Conservation (phyloP, 2,329 filamentous ascomycete genomes). For the Aspergillus sp. region DNA sequence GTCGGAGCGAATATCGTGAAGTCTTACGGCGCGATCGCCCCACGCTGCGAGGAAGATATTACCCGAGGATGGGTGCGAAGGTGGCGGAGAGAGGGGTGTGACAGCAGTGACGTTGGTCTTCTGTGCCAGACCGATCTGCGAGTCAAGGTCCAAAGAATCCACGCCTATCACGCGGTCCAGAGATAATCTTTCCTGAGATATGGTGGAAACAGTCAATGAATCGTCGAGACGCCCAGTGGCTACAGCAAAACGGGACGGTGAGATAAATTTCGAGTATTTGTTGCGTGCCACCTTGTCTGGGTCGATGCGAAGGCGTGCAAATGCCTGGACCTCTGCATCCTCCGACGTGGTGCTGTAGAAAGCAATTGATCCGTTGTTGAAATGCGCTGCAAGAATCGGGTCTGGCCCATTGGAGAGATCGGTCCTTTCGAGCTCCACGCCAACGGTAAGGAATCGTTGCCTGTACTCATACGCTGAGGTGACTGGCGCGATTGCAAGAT, state of each 20-base stretch:
- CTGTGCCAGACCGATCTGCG: slow-evolving; percentile 17
- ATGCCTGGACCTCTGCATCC: slow-evolving; percentile 34
- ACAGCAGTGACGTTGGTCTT: slow-evolving; percentile 35
- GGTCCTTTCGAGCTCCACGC: slow-evolving; percentile 46
- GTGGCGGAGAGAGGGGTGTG: slow-evolving; percentile 30
- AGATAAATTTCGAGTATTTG: slow-evolving; percentile 56
- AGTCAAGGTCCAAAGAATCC: slow-evolving; percentile 31
- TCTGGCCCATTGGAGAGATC: slow-evolving; percentile 42
- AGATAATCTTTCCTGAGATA: slow-evolving; percentile 46
- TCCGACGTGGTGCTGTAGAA: slow-evolving; percentile 44
- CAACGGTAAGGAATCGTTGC: slow-evolving; percentile 45
- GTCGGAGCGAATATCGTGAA: slow-evolving; percentile 60
- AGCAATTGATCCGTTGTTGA: slow-evolving; percentile 47
- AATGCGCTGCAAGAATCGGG: slow-evolving; percentile 51
- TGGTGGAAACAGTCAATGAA: slow-evolving; percentile 50
- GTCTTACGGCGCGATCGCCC: slow-evolving; percentile 55
- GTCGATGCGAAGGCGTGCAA: slow-evolving; percentile 26
- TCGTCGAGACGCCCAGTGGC: slow-evolving; percentile 44
- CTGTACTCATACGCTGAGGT: slow-evolving; percentile 28
- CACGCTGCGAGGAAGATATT: slow-evolving; percentile 59
- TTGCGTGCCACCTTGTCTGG: slow-evolving; percentile 25
- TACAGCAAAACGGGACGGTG: slow-evolving; percentile 49
- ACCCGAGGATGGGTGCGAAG: slow-evolving; percentile 31
- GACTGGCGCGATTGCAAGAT: slow-evolving; percentile 35
- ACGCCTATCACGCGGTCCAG: slow-evolving; percentile 35